Base-by-base conservation (phyloP, 139 green algal species). In the Nannochloris sp. region DNA sequence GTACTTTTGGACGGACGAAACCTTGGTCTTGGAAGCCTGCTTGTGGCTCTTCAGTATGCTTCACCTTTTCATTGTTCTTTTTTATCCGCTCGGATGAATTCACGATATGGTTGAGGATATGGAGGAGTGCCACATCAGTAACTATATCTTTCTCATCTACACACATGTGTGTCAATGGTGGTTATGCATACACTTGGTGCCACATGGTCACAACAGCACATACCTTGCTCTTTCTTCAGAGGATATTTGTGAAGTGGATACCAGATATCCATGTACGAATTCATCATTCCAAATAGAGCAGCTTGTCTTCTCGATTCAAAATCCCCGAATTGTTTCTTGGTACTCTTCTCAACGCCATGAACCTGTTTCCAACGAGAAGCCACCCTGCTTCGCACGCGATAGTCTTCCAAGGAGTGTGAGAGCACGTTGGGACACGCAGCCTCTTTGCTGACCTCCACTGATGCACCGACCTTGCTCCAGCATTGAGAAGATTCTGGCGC, bases 1-100 rank as follows among this genome's bases (percentile, higher is more conserved):
- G 82, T 63, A 94, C 84, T 75, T 95, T 95, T 30, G 88, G 70
- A 5, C 88, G 67, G 0, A 80, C 86, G 70, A 95, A 96, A 45
- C 90, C 90, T 67, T 96, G 90, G 61, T 96, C 89, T 2, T 82
- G 68, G 0, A 81, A 79, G 5, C 67, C 16, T 2, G 69, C 64
- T 17, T 45, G 14, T 26, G 33, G 14, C 26, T 61, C 14, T 44
- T 61, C 29, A 23, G 20, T n/a, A 46, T 61, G 20, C 13, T 55
- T 70, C 43, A 77, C 2, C 26, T 45, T 59, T 5, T 91, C 81
- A 63, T 94, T 95, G 74, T 94, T 93, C 50, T 85, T 87, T 70
- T 87, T 90, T 58, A 97, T 88, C 28, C 59, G 55, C 58, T 94
- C 90, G 2, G 84, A 77, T 10, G 86, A 82, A 43, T 85, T 86